Evolutionary conservation across 2,329 filamentous ascomycete species (phyloP), one percentile per base, ranked within the genome.

Genomic region (Amauroascus verrucosus): DNA sequence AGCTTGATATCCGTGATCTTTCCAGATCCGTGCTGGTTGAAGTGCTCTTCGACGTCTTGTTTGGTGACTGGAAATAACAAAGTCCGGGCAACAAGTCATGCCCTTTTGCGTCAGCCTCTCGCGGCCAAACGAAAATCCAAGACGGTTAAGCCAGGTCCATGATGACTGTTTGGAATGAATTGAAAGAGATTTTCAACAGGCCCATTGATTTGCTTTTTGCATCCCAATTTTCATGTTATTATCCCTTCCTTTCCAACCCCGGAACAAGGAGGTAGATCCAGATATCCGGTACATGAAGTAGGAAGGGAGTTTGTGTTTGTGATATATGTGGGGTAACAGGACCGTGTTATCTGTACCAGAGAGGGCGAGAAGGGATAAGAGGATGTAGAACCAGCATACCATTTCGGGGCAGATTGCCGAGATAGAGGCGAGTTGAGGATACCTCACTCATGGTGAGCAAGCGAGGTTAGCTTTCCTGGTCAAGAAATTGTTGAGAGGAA

Each of bases 1-100:
- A 98, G 83, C 78, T 98, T 98, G 76, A 98, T 91, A 77, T 98
- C 93, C 62, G 86, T 93, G 70, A 98, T 97, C 71, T 95, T 89
- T 71, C 93, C 93, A 63, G 89, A 91, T 69, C 91, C 93, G 83
- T 96, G 89, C 67, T 84, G 88, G 70, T 85, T 85, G 75, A 98
- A 98, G 73, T 97, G 91, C 65, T 84, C 82, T 75, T 97, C 90
- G 70, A 98, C 86, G 71, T 98, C 91, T 73, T 87, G 83, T 78
- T 97, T 97, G 73, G 90, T 96, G 76, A 88, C 90, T 94, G 75
- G 70, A 70, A 66, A 69, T 24, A 65, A 68, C 51, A 67, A 65
- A 64, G 53, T 50, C 60, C 60, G 62, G 63, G 60, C 65, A 64
- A 48, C n/a, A 53, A 57, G 49, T 53, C 41, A 53, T 64, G 64